Evolutionary conservation across 139 green algal genomes (phyloP).

Genomic region (Coelastrella sp.): DNA sequence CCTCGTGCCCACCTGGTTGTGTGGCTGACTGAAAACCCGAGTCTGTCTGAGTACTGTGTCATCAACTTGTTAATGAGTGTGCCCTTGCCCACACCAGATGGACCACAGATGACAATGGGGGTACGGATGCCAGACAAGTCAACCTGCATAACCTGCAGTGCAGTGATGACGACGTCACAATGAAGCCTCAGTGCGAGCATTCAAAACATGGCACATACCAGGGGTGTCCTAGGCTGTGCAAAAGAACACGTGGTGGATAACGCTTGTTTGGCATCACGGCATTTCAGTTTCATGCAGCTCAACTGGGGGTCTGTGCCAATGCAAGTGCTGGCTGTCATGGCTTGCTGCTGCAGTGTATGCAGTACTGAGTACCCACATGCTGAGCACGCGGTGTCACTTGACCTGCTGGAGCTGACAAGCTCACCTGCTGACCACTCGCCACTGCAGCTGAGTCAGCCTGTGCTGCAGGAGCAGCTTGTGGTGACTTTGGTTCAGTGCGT

Average conservation of each 20-base stretch:
- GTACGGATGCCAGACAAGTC: constrained; percentile 32
- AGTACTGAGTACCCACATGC: no score
- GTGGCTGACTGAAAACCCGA: constrained; percentile 89
- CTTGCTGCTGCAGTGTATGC: background rate
- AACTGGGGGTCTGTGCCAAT: no score
- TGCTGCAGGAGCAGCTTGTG: background rate
- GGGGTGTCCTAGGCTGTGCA: no score
- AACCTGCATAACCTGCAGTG: constrained; percentile 15
- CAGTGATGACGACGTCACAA: background rate
- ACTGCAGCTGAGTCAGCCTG: background rate
- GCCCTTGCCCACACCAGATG: constrained; percentile 90
- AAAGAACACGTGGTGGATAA: no score
- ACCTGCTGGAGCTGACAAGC: no score
- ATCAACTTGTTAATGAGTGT: constrained; percentile 86
- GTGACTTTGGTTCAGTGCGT: background rate
- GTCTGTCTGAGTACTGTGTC: constrained; percentile 58
- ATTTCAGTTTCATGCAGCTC: no score
- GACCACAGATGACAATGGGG: constrained; percentile 84
- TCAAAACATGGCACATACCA: no score
- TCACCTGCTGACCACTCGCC: background rate
- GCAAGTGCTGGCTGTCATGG: no score
- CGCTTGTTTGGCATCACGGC: no score
- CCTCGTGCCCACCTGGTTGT: constrained; percentile 66
- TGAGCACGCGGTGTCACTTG: no score
- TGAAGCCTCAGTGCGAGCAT: background rate